Conservation (phyloP, 1,284 basidiomycete genomes). For the Ustilago bromivora region DNA sequence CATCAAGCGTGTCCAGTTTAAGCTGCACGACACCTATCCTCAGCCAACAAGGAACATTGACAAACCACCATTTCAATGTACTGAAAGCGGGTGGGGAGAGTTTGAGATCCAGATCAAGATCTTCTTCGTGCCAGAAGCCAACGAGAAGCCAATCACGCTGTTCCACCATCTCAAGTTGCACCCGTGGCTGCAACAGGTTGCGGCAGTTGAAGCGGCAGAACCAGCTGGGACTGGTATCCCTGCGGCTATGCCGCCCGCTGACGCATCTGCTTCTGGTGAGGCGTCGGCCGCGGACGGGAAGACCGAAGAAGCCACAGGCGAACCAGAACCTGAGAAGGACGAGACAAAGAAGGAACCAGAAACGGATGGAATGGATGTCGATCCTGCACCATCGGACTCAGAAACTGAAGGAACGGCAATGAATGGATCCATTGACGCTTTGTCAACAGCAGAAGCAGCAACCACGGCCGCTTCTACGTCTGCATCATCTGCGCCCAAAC, state of each 20-base stretch:
- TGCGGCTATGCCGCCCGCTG: conserved; percentile 38
- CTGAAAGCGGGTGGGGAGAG: conserved; percentile 99
- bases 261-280: conserved; percentile 30
- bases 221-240: conserved; percentile 68
- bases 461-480: conserved; percentile 3
- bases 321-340: background rate
- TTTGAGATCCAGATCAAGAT: conserved; percentile 96
- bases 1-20: conserved; percentile 91
- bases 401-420: conserved; percentile 9
- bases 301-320: background rate
- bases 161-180: conserved; percentile 96
- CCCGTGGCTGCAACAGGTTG: conserved; percentile 80
- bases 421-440: background rate
- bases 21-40: conserved; percentile 95
- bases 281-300: background rate
- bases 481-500: conserved; percentile 20
- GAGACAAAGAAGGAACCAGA: conserved; percentile 17
- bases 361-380: conserved; percentile 31
- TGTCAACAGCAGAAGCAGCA: background rate
- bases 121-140: conserved; percentile 89
- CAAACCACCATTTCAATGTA: conserved; percentile 91
- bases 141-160: conserved; percentile 87
- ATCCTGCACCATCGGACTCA: conserved; percentile 14
- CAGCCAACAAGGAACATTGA: conserved; percentile 90
- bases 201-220: conserved; percentile 76